Conservation (phyloP, 176 grass and related monocot species). For the Bolboschoenus planiculmis region DNA sequence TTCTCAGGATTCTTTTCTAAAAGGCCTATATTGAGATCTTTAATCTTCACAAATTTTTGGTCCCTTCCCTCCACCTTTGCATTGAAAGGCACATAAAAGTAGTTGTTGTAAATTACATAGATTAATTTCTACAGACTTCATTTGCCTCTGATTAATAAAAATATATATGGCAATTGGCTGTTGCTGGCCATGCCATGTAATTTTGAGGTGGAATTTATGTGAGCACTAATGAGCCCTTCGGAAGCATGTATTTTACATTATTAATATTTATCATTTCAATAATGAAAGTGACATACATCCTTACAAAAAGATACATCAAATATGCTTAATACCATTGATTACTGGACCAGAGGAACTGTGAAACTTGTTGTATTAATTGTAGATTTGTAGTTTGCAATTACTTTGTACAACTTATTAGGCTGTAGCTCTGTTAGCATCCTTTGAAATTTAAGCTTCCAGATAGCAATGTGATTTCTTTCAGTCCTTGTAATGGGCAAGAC, state of each 20-base stretch:
- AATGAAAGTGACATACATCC: background rate
- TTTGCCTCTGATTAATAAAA: background rate
- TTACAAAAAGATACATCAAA: too few species aligned
- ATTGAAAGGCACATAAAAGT: background rate
- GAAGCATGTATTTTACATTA: background rate
- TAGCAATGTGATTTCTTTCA: too few species aligned
- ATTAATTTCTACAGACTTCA: background rate
- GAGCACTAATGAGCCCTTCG: background rate
- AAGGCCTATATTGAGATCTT: background rate
- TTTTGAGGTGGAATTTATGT: background rate
- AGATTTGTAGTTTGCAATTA: too few species aligned
- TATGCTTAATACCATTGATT: too few species aligned
- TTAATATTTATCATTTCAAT: background rate
- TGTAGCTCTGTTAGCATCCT: too few species aligned
- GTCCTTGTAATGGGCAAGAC: too few species aligned
- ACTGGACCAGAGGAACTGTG: too few species aligned
- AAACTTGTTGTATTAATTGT: too few species aligned
- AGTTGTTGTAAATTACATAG: background rate
- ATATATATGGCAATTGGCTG: background rate
- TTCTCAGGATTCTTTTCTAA: conserved; percentile 69
- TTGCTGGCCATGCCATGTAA: background rate
- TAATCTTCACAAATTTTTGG: background rate
- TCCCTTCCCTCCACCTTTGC: background rate
- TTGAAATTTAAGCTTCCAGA: too few species aligned
- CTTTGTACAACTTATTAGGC: too few species aligned